Conservation (phyloP, 1,284 basidiomycete genomes). For the Chondrostereum purpureum region DNA sequence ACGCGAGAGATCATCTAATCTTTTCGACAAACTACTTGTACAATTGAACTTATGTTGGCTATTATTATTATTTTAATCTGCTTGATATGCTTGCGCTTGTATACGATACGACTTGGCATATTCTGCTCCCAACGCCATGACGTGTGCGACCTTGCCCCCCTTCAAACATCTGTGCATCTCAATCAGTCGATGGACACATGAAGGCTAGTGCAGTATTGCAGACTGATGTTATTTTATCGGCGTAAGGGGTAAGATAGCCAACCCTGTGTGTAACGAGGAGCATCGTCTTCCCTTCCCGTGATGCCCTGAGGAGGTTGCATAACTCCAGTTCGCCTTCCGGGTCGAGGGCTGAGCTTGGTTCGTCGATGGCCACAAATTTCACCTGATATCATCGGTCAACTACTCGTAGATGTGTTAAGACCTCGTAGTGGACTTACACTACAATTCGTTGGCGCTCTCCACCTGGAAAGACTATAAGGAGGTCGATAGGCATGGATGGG, state of each 20-base stretch:
- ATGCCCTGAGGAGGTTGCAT: slow-evolving; percentile 43
- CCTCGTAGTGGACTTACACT: slow-evolving; percentile 22
- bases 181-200: slow-evolving; percentile 5
- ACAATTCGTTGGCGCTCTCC: slow-evolving; percentile 37
- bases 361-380: slow-evolving; percentile 42
- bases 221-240: slow-evolving; percentile 54
- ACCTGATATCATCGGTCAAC: slow-evolving; percentile 20
- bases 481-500: background rate
- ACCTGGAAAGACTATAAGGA: slow-evolving; percentile 16
- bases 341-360: slow-evolving; percentile 49
- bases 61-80: too few species aligned
- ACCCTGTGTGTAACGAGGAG: slow-evolving; percentile 67
- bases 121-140: slow-evolving; percentile 40
- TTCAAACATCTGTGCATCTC: slow-evolving; percentile 48
- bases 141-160: slow-evolving; percentile 45
- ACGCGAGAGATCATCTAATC: too few species aligned
- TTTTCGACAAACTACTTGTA: too few species aligned
- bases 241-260: slow-evolving; percentile 56
- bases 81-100: slow-evolving; percentile 52
- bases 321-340: slow-evolving; percentile 42
- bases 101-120: slow-evolving; percentile 51
- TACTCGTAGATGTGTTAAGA: background rate
- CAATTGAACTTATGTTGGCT: too few species aligned
- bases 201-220: slow-evolving; percentile 9
- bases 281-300: slow-evolving; percentile 54